Evolutionary conservation across 371 early-diverging fungal genomes (phyloP).

Genomic region (Amoeboaphelidium protococcarum): DNA sequence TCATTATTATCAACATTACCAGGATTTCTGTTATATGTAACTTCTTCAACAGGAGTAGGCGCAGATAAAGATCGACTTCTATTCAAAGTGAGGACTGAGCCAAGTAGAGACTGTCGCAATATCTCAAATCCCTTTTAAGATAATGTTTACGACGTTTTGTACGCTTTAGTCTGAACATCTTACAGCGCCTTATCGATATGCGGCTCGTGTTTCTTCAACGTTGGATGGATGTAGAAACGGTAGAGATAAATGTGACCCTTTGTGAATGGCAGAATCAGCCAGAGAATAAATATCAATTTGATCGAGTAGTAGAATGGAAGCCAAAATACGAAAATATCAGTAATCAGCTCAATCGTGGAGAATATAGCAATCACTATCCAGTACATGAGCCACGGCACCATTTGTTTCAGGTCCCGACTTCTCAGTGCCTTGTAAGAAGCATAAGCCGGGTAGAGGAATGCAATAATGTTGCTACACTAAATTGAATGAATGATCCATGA

Average conservation of each 20-base stretch:
- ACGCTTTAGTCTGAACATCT: neutral
- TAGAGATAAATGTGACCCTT: neutral
- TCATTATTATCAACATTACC: too few relatives aligned
- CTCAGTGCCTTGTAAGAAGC: neutral
- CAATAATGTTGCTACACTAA: neutral
- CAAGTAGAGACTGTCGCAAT: too few relatives aligned
- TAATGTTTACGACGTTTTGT: neutral
- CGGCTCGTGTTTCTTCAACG: neutral
- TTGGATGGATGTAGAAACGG: neutral
- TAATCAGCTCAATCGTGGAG: neutral
- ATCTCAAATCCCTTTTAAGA: too few relatives aligned
- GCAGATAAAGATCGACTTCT: too few relatives aligned
- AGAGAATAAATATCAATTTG: neutral
- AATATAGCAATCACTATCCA: neutral
- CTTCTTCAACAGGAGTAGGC: too few relatives aligned
- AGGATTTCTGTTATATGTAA: too few relatives aligned
- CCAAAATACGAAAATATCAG: neutral
- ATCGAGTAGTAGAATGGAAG: neutral
- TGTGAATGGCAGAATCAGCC: neutral
- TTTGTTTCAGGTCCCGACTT: neutral
- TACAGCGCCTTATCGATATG: neutral
- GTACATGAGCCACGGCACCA: neutral
- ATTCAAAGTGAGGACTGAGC: too few relatives aligned
- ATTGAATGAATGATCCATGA: too few relatives aligned
- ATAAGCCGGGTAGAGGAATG: neutral